Base-by-base conservation (phyloP, 495 filamentous ascomycete species). In the Evernia prunastri region DNA sequence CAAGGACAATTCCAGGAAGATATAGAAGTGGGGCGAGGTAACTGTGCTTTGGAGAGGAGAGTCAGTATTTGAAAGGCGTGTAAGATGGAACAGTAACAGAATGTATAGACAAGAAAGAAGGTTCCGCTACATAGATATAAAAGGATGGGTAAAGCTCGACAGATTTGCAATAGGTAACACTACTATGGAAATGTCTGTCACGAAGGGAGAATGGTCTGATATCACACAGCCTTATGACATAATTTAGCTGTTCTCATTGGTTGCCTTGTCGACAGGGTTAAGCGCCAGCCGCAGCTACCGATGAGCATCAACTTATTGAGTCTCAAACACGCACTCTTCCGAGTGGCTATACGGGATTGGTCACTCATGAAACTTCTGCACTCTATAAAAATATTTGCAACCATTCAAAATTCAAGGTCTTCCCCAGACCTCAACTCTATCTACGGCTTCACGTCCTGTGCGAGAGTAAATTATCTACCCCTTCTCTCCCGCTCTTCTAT, bases 401-500 rank as follows among this genome's bases (percentile, higher is more conserved):
- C n/a, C n/a, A n/a, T n/a, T n/a, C n/a, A n/a, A n/a, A n/a, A n/a
- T n/a, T n/a, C n/a, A n/a, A n/a, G n/a, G n/a, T n/a, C n/a, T n/a
- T 40, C 10, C 36, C 36, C 5, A 2, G 10, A 39, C 36, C 36
- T 39, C 4, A 39, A 12, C 36, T 39, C 36, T 39, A 39, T 39
- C 36, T 39, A 39, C 36, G 2, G 37, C 12, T 15, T 57, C 18
- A 63, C 63, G 27, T 53, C 58, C 9, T 40, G 42, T 56, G 61
- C 64, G 15, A 37, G 49, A 49, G n/a, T n/a, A n/a, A n/a, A n/a
- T 27, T 37, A 10, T 63, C 63, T 61, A 57, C 54, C 39, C 63
- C 66, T 33, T 62, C 51, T 59, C 58, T 63, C 67, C 43, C 56
- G 62, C 62, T 66, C 65, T 64, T 63, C 40, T 63, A 56, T 63